Base-by-base conservation (phyloP, 257 asterid genomes). In the Salvia rosmarinus region DNA sequence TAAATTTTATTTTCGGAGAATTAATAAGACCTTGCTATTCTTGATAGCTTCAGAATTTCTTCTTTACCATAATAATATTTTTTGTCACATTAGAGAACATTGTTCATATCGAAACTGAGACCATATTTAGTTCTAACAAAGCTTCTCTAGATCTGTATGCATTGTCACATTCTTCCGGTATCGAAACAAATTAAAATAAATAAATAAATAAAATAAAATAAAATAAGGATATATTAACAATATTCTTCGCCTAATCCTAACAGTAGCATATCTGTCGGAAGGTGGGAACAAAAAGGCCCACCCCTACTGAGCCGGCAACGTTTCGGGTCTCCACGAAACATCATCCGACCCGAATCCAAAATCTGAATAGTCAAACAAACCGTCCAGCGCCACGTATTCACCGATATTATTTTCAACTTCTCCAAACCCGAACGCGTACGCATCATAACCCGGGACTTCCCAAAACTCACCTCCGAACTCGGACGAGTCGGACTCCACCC, bases 341-440 rank as follows among this genome's bases (percentile, higher is more conserved):
- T 81, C 91, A 43, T 77, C 57, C 68, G 85, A 75, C 83, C 92
- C 96, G 68, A 80, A 77, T 32, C 81, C 83, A 50, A 78, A 14
- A 81, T 89, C 96, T 79, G 92, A 78, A 77, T 85, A 82, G 51
- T 88, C 95, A 75, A 92, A 88, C 75, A 90, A 79, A 12, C 89
- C 96, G 30, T 86, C 98, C 10, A 88, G 8, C 42, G 81, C 83
- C 70, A 74, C 92, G 46, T 80, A 86, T 32, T 83, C 81, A 8
- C 75, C 64, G 30, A 10, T 23, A 56, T 11, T 9, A 17, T 68
- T 47, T 0, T 62, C 84, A 67, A 35, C 20, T 0, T 61, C 84
- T 23, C 58, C 82, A 9, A 73, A 37, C 51, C 87, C 89, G 47
- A 57, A 80, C 9, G 80, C 93, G 64, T 73, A 81, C 67, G 87